A percentile compares a stretch with the other conserved stretches of the same genome.
Conservation (phyloP, 2,329 filamentous ascomycete genomes). For the Talaromyces marneffei region DNA sequence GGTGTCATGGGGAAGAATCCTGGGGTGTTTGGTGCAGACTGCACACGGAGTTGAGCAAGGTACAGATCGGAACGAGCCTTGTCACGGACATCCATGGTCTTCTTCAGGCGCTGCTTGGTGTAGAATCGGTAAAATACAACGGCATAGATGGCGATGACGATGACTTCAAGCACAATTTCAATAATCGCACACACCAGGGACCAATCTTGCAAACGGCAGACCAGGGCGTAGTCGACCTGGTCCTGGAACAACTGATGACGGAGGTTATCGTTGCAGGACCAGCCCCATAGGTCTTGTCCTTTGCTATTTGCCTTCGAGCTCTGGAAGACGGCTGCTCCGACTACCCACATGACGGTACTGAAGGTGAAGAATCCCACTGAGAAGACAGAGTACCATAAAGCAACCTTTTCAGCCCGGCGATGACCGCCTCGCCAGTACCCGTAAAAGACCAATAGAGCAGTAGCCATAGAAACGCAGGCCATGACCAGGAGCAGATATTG, state of each 20-base stretch:
- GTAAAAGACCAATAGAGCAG: slow-evolving; percentile 74
- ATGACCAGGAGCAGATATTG: slow-evolving; percentile 77
- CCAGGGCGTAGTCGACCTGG: slow-evolving; percentile 78
- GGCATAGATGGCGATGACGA: slow-evolving; percentile 87
- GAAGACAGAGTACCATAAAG: slow-evolving; percentile 92
- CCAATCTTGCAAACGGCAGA: slow-evolving; percentile 90
- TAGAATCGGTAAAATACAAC: slow-evolving; percentile 97
- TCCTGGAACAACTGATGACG: slow-evolving; percentile 70
- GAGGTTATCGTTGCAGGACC: slow-evolving; percentile 90
- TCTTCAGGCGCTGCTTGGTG: slow-evolving; percentile 89
- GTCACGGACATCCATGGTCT: slow-evolving; percentile 95
- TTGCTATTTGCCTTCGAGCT: slow-evolving; percentile 64
- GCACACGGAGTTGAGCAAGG: slow-evolving; percentile 73
- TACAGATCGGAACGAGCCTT: slow-evolving; percentile 91
- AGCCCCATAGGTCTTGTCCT: slow-evolving; percentile 93
- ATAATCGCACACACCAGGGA: slow-evolving; percentile 93
- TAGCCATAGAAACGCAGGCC: slow-evolving; percentile 70
- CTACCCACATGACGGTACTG: slow-evolving; percentile 85
- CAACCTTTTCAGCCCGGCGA: slow-evolving; percentile 80
- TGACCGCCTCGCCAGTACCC: slow-evolving; percentile 88
- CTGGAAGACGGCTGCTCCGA: slow-evolving; percentile 80
- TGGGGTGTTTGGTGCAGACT: slow-evolving; percentile 92
- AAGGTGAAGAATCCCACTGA: slow-evolving; percentile 90
- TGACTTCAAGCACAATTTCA: slow-evolving; percentile 85
- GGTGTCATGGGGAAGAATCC: slow-evolving; percentile 67